Conservation (phyloP, 805 yeast genomes). For the Wickerhamiella azymoides region DNA sequence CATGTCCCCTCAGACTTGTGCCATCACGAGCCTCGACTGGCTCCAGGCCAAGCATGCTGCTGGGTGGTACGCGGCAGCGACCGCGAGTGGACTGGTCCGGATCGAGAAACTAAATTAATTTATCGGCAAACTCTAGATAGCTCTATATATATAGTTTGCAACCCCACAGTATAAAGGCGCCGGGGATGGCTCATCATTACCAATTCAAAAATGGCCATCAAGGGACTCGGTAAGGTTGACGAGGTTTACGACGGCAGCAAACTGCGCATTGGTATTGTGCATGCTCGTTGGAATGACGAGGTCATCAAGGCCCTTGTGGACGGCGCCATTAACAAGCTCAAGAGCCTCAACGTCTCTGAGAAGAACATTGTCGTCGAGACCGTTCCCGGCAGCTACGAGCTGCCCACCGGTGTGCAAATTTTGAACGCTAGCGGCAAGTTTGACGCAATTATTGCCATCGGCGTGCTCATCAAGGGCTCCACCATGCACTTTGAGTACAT, state of each 20-base stretch:
- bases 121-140: neutral
- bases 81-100: conserved; percentile 37
- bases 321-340: conserved; percentile 55
- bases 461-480: conserved; percentile 87
- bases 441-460: conserved; percentile 88
- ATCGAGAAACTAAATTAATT: conserved; percentile 19
- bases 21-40: conserved; percentile 44
- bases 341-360: conserved; percentile 53
- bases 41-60: conserved; percentile 31
- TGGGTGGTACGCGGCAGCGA: conserved; percentile 40
- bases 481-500: conserved; percentile 98
- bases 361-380: conserved; percentile 68
- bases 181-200: neutral
- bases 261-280: conserved; percentile 71
- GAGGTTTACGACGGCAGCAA: conserved; percentile 44
- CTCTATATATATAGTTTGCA: neutral
- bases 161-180: neutral
- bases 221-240: conserved; percentile 68
- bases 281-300: conserved; percentile 85
- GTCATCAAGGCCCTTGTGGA: conserved; percentile 67
- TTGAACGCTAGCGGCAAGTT: conserved; percentile 23
- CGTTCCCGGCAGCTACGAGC: conserved; percentile 91
- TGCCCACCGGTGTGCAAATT: conserved; percentile 64
- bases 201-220: conserved; percentile 27
- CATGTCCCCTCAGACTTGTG: conserved; percentile 35